Percentiles rank a stretch among this genome's conserved stretches.
These are phyloP conservation scores for Emericellopsis cladophorae DNA, from an alignment of 2,329 filamentous ascomycete genomes.

Conservation along the genomic window DNA sequence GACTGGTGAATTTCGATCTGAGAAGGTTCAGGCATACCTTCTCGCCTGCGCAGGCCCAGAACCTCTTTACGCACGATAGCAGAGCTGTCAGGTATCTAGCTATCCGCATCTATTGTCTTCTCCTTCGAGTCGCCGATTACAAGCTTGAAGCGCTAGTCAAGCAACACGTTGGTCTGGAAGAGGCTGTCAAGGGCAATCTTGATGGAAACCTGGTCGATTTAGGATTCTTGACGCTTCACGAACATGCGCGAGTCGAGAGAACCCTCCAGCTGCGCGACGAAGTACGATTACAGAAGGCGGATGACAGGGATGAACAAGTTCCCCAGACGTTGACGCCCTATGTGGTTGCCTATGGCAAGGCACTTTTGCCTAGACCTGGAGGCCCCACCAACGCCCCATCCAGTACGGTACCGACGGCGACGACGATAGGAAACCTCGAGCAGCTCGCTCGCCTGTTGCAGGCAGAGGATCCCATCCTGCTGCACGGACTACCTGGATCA, in stretches of 20 bases:
- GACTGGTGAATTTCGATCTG: constrained; percentile 67
- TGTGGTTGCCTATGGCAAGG: constrained; percentile 51
- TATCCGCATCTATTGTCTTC: constrained; percentile 66
- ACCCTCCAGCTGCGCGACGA: constrained; percentile 27
- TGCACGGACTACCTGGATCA: constrained; percentile 72
- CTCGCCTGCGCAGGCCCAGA: constrained; percentile 54
- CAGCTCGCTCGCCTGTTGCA: constrained; percentile 57
- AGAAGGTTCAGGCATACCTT: constrained; percentile 53
- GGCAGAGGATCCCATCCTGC: constrained; percentile 56
- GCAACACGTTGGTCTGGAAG: constrained; percentile 48
- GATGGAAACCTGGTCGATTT: constrained; percentile 71
- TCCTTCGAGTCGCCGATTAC: constrained; percentile 68
- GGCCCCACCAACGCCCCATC: constrained; percentile 32
- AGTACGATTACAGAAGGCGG: constrained; percentile 11
- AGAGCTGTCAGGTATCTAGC: constrained; percentile 65
- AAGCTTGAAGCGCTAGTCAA: constrained; percentile 61
- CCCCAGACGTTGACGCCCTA: constrained; percentile 40
- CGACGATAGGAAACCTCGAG: constrained; percentile 60
- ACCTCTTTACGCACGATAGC: constrained; percentile 49
- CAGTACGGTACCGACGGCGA: constrained; percentile 55
- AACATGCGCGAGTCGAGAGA: constrained; percentile 38
- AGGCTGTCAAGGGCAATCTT: constrained; percentile 54
- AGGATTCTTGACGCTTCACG: constrained; percentile 51
- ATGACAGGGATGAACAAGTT: constrained; percentile 4
- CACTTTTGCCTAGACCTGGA: constrained; percentile 53